Conservation (phyloP, 805 yeast genomes). For the Candida sonorensis region DNA sequence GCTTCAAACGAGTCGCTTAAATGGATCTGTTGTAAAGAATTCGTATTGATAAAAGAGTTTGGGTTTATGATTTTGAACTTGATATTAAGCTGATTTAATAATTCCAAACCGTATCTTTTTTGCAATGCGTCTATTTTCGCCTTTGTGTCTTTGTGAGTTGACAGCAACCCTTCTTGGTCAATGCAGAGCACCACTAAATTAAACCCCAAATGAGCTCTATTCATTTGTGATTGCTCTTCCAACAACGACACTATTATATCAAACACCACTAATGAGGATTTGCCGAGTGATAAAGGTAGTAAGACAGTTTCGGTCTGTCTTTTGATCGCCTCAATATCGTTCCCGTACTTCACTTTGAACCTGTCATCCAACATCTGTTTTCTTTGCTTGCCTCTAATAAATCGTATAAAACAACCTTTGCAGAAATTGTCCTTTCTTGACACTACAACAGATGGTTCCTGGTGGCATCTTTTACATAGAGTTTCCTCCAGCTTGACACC, state of each 20-base stretch:
- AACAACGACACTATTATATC: slow-evolving; percentile 60
- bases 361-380: slow-evolving; percentile 67
- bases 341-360: slow-evolving; percentile 63
- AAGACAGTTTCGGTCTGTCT: slow-evolving; percentile 37
- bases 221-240: slow-evolving; percentile 49
- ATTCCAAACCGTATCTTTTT: slow-evolving; percentile 9
- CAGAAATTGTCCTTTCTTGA: slow-evolving; percentile 66
- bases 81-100: slow-evolving; percentile 26
- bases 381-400: slow-evolving; percentile 73
- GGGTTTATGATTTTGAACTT: slow-evolving; percentile 34
- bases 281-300: slow-evolving; percentile 61
- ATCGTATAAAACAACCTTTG: slow-evolving; percentile 58
- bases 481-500: slow-evolving; percentile 5
- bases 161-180: slow-evolving; percentile 29
- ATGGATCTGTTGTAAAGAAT: slow-evolving; percentile 26
- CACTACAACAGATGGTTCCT: slow-evolving; percentile 32
- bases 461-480: slow-evolving; percentile 46
- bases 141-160: slow-evolving; percentile 1
- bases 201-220: slow-evolving; percentile 66
- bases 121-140: slow-evolving; percentile 4
- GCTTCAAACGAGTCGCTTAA: slow-evolving; percentile 27
- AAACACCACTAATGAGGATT: slow-evolving; percentile 58
- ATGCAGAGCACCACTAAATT: slow-evolving; percentile 45
- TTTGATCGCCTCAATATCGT: slow-evolving; percentile 21
- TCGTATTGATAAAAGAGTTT: slow-evolving; percentile 31